phyloP scores from a whole-genome alignment of 495 filamentous ascomycete species.

The Neurospora pannonica region DNA sequence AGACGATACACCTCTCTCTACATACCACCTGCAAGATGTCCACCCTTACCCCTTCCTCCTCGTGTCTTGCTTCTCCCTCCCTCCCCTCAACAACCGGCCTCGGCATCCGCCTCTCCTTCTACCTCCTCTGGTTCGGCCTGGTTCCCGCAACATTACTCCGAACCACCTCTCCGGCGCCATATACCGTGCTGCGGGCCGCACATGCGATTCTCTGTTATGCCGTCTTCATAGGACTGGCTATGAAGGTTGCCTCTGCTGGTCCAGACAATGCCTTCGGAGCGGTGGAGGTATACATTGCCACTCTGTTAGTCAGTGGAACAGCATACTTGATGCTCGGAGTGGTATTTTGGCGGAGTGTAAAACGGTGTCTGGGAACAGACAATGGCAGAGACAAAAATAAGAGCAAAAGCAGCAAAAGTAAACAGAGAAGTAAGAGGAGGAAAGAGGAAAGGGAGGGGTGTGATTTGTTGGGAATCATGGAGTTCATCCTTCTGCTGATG shows the following conservation, averaged over 20 bases:
- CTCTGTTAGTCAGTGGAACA: conserved; percentile 16
- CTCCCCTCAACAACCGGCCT: conserved; percentile 13
- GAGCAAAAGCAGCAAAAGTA: not conserved
- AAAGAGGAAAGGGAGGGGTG: not conserved
- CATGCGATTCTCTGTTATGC: conserved; percentile 14
- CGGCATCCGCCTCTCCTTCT: conserved; percentile 29
- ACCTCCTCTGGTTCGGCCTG: conserved; percentile 23
- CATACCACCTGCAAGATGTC: not conserved
- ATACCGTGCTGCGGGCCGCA: conserved; percentile 5
- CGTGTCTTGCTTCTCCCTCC: not conserved
- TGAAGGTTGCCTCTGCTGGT: not conserved
- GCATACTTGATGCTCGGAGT: not conserved
- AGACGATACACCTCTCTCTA: not conserved
- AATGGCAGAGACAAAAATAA: no score
- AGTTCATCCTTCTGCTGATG: conserved; percentile 16
- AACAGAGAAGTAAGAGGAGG: not conserved
- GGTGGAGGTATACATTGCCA: conserved; percentile 25
- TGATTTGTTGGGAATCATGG: not conserved
- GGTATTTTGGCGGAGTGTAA: not conserved
- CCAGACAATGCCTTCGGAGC: not conserved
- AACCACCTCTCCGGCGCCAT: not conserved
- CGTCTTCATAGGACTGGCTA: conserved; percentile 13
- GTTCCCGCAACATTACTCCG: conserved; percentile 2
- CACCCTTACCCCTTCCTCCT: not conserved
- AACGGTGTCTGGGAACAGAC: not conserved